These are phyloP conservation scores for Fusarium penzigii DNA, from an alignment of 2,329 filamentous ascomycete genomes.

Conservation along the genomic window DNA sequence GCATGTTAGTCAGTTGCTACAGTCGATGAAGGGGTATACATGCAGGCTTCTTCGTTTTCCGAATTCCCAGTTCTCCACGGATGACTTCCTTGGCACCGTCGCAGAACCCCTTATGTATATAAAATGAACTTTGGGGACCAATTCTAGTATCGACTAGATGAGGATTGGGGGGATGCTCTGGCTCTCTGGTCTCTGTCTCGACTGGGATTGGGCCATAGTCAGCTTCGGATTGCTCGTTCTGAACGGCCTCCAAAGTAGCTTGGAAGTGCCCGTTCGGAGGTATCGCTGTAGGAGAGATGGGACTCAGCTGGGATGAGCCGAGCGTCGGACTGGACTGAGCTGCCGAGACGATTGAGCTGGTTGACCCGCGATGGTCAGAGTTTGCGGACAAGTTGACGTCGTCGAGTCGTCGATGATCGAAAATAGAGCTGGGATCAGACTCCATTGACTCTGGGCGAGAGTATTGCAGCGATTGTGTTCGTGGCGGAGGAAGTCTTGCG, in stretches of 20 bases:
- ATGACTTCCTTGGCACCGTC: constrained; percentile 53
- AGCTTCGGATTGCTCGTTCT: constrained; percentile 9
- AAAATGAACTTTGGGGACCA: constrained; percentile 49
- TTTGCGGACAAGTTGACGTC: constrained; percentile 22
- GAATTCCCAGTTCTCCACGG: constrained; percentile 50
- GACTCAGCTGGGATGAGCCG: constrained; percentile 22
- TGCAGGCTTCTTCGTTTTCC: constrained; percentile 52
- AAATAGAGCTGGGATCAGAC: constrained; percentile 27
- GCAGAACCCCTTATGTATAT: constrained; percentile 56
- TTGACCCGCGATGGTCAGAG: constrained; percentile 20
- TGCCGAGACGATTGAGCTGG: constrained; percentile 18
- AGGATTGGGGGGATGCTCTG: constrained; percentile 19
- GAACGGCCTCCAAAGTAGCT: constrained; percentile 9
- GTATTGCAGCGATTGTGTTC: constrained; percentile 14
- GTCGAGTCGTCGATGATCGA: constrained; percentile 22
- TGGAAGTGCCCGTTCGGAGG: constrained; percentile 18
- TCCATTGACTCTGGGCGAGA: constrained; percentile 30
- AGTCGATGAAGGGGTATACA: constrained; percentile 16
- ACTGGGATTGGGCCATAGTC: constrained; percentile 31
- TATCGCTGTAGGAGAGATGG: constrained; percentile 15
- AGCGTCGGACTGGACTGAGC: constrained; percentile 27
- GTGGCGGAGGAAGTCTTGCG: constrained; percentile 17
- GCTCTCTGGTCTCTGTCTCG: constrained; percentile 14
- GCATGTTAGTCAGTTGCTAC: constrained; percentile 2
- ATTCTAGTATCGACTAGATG: constrained; percentile 43